phyloP scores from a whole-genome alignment of 306 rosid genomes.

The Cucumis melo region DNA sequence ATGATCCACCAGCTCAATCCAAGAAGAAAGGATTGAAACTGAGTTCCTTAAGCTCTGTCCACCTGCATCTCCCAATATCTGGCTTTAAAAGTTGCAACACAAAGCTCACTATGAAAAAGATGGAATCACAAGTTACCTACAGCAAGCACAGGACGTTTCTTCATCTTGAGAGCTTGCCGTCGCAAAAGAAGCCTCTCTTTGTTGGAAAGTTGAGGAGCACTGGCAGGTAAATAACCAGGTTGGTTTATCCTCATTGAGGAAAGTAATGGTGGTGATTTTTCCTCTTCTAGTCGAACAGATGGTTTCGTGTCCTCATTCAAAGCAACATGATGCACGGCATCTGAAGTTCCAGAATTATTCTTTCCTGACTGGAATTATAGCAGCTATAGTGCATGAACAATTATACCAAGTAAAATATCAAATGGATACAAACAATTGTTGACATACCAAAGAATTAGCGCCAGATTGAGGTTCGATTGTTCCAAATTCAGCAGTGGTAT shows the following conservation, averaged over 20 bases:
- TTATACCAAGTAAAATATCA: not conserved
- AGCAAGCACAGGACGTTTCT: conserved; percentile 63
- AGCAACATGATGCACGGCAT: conserved; percentile 13
- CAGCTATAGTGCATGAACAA: conserved; percentile 13
- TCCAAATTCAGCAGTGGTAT: conserved; percentile 18
- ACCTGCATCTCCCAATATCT: not conserved
- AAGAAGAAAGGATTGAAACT: not conserved
- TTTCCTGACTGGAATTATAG: conserved; percentile 36
- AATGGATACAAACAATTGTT: not conserved
- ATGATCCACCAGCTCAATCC: not conserved
- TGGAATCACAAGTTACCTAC: conserved; percentile 37
- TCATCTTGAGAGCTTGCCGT: conserved; percentile 65
- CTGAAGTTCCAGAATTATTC: conserved; percentile 13
- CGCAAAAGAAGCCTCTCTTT: conserved; percentile 74
- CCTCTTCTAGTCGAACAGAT: conserved; percentile 17
- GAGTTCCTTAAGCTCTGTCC: not conserved
- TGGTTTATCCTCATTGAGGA: conserved; percentile 16
- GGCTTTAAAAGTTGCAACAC: not conserved
- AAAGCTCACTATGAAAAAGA: not conserved
- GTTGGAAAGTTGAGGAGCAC: conserved; percentile 47
- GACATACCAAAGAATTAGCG: conserved; percentile 21
- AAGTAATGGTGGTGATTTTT: conserved; percentile 16
- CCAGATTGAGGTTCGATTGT: not conserved
- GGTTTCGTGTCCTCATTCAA: conserved; percentile 17
- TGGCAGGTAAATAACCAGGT: conserved; percentile 22